phyloP scores from a whole-genome alignment of 1,139 yeast species.

The Magnusiomyces ingens region DNA sequence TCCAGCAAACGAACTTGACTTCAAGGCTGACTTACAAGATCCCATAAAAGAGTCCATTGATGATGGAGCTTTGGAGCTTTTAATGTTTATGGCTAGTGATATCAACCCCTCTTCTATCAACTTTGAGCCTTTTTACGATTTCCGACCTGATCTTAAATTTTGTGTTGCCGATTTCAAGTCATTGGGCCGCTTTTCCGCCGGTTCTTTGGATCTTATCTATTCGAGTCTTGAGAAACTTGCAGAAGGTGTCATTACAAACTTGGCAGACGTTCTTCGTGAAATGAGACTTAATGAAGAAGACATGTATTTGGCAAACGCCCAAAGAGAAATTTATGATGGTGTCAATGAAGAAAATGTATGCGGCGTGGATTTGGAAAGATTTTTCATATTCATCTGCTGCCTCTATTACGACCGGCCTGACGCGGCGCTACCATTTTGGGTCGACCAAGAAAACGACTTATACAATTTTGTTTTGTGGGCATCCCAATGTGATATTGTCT shows the following conservation, averaged over 20 bases:
- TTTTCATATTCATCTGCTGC: conserved; percentile 70
- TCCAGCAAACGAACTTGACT: conserved; percentile 27
- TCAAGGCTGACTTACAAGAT: conserved; percentile 39
- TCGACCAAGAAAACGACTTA: conserved; percentile 52
- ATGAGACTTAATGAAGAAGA: conserved; percentile 87
- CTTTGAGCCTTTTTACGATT: conserved; percentile 42
- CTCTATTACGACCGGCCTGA: conserved; percentile 58
- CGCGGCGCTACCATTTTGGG: conserved; percentile 63
- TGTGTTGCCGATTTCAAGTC: conserved; percentile 29
- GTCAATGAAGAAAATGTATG: conserved; percentile 35
- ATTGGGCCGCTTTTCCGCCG: conserved; percentile 19
- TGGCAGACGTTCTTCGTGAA: conserved; percentile 73
- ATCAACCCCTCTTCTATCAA: conserved; percentile 39
- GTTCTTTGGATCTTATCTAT: conserved; percentile 19
- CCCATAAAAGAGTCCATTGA: conserved; percentile 48
- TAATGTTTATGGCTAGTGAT: conserved; percentile 66
- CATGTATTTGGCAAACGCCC: conserved; percentile 46
- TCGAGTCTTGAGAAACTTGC: conserved; percentile 40
- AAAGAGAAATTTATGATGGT: conserved; percentile 21
- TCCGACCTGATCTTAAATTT: conserved; percentile 59
- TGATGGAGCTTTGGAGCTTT: conserved; percentile 73
- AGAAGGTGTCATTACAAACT: conserved; percentile 56
- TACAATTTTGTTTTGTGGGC: conserved; percentile 88
- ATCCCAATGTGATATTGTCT: conserved; percentile 70
- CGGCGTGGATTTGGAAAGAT: conserved; percentile 80